phyloP scores from a whole-genome alignment of 2,329 filamentous ascomycete genomes.

The Sphaerulina vaccinii region DNA sequence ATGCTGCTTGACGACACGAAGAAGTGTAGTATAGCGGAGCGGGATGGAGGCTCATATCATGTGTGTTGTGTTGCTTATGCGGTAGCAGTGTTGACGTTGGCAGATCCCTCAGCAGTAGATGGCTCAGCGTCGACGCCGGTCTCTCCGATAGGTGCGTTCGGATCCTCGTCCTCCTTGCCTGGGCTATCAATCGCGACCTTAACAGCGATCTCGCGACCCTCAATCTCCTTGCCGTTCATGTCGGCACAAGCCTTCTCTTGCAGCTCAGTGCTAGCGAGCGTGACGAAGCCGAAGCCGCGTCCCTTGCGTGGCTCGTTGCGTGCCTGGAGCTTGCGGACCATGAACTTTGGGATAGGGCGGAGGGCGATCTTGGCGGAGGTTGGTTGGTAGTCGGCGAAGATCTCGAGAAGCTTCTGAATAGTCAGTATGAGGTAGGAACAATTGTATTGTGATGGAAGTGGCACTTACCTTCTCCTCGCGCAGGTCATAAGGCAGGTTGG shows the following conservation, averaged over 20 bases:
- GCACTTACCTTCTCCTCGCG: slow-evolving; percentile 86
- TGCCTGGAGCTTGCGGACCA: slow-evolving; percentile 99
- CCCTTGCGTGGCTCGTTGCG: slow-evolving; percentile 98
- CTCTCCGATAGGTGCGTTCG: slow-evolving; percentile 46
- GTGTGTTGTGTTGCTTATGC: slow-evolving; percentile 19
- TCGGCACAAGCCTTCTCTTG: slow-evolving; percentile 96
- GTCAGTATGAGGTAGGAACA: slow-evolving; percentile 30
- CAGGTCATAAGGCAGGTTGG: slow-evolving; percentile 97
- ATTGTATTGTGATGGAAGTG: not conserved
- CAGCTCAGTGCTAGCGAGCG: slow-evolving; percentile 87
- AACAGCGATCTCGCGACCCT: slow-evolving; percentile 97
- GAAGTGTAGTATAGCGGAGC: slow-evolving; percentile 17
- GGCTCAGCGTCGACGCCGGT: slow-evolving; percentile 33
- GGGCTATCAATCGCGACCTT: slow-evolving; percentile 99
- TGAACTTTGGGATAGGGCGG: slow-evolving; percentile 96
- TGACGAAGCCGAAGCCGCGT: slow-evolving; percentile 98
- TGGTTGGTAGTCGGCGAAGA: slow-evolving; percentile 89
- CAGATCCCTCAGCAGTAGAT: slow-evolving; percentile 39
- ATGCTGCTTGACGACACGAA: slow-evolving; percentile 17
- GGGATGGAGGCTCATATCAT: slow-evolving; percentile 9
- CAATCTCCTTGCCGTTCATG: slow-evolving; percentile 99
- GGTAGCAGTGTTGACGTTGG: slow-evolving; percentile 33
- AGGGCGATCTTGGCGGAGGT: slow-evolving; percentile 97
- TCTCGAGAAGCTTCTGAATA: slow-evolving; percentile 78
- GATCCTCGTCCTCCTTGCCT: slow-evolving; percentile 88